Base-by-base conservation (phyloP, 768 basidiomycete species). In the Pleurotus tuoliensis region DNA sequence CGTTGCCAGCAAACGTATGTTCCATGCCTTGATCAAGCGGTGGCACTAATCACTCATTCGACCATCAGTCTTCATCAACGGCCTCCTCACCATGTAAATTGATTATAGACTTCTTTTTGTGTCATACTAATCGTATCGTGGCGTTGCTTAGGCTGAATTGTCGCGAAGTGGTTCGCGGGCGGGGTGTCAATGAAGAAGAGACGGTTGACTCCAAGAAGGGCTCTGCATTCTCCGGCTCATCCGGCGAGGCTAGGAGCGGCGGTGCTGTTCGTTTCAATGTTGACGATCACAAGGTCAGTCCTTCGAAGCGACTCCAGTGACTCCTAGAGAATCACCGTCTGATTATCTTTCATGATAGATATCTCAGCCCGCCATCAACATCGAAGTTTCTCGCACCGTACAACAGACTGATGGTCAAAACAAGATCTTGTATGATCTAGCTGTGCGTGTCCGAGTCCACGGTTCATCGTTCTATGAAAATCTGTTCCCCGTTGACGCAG, bases 1-100 rank as follows among this genome's bases (percentile, higher is more conserved):
- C 45, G 56, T 64, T 27, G 60, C 61, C 30, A 64, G 63, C 62
- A 67, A 65, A 65, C 53, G 65, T 64, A 56, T 16, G 50, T 44
- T 4, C 49, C 5, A n/a, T 37, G 30, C 22, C 24, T 5, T n/a
- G 13, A 39, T 47, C 52, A 6, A 22, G 37, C 16, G 27, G 2
- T 15, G 13, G 11, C 16, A 34, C 3, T 46, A 16, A 48, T 16
- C 13, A 56, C 46, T 47, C 3, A 30, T 24, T 30, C 20, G 5
- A 18, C 13, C 16, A 15, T 15, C 46, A 66, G 65, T 63, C 13
- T 66, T 63, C 48, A 62, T 66, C 24, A 68, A 68, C 49, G 61
- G 64, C 41, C 41, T 66, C 9, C 48, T 68, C 40, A 60, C 59
- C 25, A 59, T 64, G 65, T 66, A 25, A 45, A 1, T 39, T 7